Base-by-base conservation (phyloP, 768 basidiomycete genomes). In the Suillus ampliporus region DNA sequence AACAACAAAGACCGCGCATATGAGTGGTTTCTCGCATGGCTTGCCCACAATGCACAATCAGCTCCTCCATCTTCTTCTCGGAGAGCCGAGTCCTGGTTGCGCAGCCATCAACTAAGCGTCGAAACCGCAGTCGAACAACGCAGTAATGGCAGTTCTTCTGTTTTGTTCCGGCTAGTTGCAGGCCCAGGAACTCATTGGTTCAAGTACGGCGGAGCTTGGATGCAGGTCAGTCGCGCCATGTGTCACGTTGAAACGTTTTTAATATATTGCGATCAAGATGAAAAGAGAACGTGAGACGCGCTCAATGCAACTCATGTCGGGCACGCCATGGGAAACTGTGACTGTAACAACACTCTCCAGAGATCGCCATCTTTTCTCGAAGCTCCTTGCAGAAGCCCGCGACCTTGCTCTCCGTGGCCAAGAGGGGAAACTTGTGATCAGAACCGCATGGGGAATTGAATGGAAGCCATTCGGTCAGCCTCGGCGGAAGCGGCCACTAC, bases 391-490 rank as follows among this genome's bases (percentile, higher is more conserved):
- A 2, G 97, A 99, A 74, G 97, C 97, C n/a, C 84, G 94, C 57
- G 89, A 93, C 70, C 80, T 96, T 44, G 96, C 95, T 1, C 84
- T 97, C 81, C 84, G 80, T 37, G 89, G 85, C 0, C 91, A 95
- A 64, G 94, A 97, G 74, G 97, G 96, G 56, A 95, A 95, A 71
- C 93, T 97, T 10, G 92, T 99, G 61, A 91, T 99, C 62, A 92
- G 96, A 68, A 97, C 95, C 1, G 94, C 97, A 5, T 97, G 96
- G 95, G 95, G 95, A 0, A 90, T 89, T 37, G 95, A 98, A 68
- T 99, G 97, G 97, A 84, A 88, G 64, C 95, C 93, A 9, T 98
- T 99, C 71, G 97, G 97, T 8, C 90, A 90, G 69, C 95, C 97
- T 40, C 83, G 96, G 52, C 82, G 89, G 61, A 94, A 95, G 76